A percentile compares a stretch with the other conserved stretches of the same genome.
phyloP scores from a whole-genome alignment of 108 stramenopile genomes.

The Schizochytrium sp. region DNA sequence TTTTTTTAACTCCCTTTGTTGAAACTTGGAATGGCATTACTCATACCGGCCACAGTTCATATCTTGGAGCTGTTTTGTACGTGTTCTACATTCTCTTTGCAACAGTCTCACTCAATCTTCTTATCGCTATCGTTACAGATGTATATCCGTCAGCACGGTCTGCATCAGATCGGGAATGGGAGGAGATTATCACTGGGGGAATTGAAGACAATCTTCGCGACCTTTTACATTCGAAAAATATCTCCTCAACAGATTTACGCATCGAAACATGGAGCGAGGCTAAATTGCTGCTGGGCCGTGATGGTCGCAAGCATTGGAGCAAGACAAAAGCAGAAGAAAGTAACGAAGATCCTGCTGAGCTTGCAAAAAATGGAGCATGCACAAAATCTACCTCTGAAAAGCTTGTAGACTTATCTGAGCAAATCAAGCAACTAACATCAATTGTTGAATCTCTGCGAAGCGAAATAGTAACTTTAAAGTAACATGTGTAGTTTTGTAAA shows the following conservation, averaged over 20 bases:
- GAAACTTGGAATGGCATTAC: conserved; percentile 35
- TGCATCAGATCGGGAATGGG: conserved; percentile 40
- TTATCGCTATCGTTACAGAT: conserved; percentile 62
- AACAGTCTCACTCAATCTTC: conserved; percentile 45
- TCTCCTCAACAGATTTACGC: not conserved
- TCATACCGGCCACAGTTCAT: not conserved
- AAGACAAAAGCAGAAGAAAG: not conserved
- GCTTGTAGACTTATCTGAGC: not conserved
- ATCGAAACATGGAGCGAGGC: conserved; percentile 45
- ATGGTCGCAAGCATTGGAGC: conserved; percentile 48
- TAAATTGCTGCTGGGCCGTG: conserved; percentile 23
- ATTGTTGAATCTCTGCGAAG: conserved; percentile 12
- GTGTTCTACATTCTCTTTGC: conserved; percentile 63
- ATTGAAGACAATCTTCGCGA: conserved; percentile 38
- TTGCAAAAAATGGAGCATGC: too few relatives aligned
- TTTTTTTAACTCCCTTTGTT: conserved; percentile 48
- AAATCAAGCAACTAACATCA: not conserved
- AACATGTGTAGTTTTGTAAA: not conserved
- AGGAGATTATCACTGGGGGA: conserved; percentile 54
- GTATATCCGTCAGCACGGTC: conserved; percentile 32
- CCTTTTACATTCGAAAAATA: conserved; percentile 9
- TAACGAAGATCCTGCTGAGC: not conserved
- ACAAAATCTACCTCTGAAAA: not conserved
- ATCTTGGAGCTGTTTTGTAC: conserved; percentile 6
- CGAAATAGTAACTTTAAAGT: not conserved